Percentiles rank a stretch among this genome's conserved stretches.
Conservation (phyloP, 768 basidiomycete genomes). For the Auriscalpium microsporum region DNA sequence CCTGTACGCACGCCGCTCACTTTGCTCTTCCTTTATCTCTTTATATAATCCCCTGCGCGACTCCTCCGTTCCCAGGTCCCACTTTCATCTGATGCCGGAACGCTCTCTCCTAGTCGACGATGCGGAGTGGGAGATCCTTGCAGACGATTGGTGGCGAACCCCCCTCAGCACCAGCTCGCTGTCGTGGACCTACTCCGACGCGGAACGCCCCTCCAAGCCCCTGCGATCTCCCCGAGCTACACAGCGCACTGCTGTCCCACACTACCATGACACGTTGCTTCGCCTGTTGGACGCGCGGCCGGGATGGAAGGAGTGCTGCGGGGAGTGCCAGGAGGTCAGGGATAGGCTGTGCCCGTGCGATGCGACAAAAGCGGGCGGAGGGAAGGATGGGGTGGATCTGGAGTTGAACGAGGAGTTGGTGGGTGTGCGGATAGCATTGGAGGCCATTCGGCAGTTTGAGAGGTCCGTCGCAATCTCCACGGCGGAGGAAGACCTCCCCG, state of each 20-base stretch:
- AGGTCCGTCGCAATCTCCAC: not conserved
- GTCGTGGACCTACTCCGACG: not conserved
- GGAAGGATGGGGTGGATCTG: not conserved
- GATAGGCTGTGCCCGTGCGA: conserved; percentile 1
- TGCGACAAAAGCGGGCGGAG: not conserved
- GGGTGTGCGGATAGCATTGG: conserved; percentile 1
- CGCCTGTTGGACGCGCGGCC: not conserved
- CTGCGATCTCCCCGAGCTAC: too few relatives aligned
- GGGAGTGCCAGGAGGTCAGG: conserved; percentile 9
- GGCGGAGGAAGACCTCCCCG: not conserved
- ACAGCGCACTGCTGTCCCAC: not conserved
- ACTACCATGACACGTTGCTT: conserved; percentile 5
- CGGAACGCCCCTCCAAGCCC: too few relatives aligned
- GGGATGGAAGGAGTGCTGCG: conserved; percentile 5
- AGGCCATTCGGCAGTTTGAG: conserved; percentile 4
- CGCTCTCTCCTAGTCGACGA: conserved; percentile 6
- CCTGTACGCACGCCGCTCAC: not conserved
- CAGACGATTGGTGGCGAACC: conserved; percentile 14
- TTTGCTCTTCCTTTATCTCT: not conserved
- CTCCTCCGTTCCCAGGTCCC: not conserved
- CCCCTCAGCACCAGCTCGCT: conserved; percentile 3
- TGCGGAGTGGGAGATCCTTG: conserved; percentile 14
- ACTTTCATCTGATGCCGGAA: conserved; percentile 7
- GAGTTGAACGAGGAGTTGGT: not conserved
- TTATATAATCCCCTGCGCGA: not conserved